phyloP scores from a whole-genome alignment of 805 yeast genomes.

The Saccharomyces cerevisiae region DNA sequence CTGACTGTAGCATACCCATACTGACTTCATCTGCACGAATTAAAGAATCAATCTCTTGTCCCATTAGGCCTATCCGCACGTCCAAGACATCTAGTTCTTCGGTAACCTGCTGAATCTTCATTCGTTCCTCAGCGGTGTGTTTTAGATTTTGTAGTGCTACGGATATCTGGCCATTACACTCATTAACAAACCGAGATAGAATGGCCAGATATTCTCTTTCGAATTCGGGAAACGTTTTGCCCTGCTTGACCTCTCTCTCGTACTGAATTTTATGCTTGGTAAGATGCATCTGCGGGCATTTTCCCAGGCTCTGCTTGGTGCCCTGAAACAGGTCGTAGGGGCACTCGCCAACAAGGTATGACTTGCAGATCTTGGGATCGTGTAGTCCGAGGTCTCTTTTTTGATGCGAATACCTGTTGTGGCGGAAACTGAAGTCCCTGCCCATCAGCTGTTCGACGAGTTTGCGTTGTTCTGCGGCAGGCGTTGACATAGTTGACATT shows the following conservation, averaged over 20 bases:
- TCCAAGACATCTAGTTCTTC: slow-evolving; percentile 55
- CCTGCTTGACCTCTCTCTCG: slow-evolving; percentile 38
- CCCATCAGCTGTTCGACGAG: slow-evolving; percentile 71
- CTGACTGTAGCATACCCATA: slow-evolving; percentile 44
- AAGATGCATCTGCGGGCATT: slow-evolving; percentile 66
- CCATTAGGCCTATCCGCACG: slow-evolving; percentile 53
- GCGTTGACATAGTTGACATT: slow-evolving; percentile 37
- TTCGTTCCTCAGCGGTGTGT: slow-evolving; percentile 67
- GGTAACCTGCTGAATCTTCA: slow-evolving; percentile 45
- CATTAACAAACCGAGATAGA: slow-evolving; percentile 50
- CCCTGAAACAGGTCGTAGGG: slow-evolving; percentile 77
- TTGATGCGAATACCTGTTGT: slow-evolving; percentile 8
- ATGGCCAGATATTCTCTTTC: slow-evolving; percentile 39
- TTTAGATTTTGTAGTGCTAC: slow-evolving; percentile 52
- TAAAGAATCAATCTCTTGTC: slow-evolving; percentile 55
- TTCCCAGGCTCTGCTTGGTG: slow-evolving; percentile 76
- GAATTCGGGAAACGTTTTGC: slow-evolving; percentile 38
- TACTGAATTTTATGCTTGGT: slow-evolving; percentile 69
- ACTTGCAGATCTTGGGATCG: slow-evolving; percentile 63
- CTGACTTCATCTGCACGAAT: slow-evolving; percentile 41
- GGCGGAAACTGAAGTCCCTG: slow-evolving; percentile 13
- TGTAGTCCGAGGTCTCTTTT: slow-evolving; percentile 30
- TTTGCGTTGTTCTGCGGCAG: slow-evolving; percentile 66
- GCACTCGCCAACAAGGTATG: slow-evolving; percentile 77
- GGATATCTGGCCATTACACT: slow-evolving; percentile 57